Conservation (phyloP, 192 early-diverging fungal species). For the Rhizoclosmatium sp. region DNA sequence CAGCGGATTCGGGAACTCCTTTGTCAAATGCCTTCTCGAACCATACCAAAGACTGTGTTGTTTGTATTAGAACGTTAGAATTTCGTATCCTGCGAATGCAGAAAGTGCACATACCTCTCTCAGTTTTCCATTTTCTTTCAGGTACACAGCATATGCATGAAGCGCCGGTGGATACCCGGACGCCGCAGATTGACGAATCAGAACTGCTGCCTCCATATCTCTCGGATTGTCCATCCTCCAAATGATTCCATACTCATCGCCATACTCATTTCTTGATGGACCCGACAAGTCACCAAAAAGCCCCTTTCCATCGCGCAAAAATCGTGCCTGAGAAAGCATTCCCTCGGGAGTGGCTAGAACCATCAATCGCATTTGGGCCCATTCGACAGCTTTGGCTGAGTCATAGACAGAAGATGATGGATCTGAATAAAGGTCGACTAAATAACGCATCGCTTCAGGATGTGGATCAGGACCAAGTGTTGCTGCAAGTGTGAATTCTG, state of each 20-base stretch:
- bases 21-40: slow-evolving; percentile 26
- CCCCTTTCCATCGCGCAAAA: slow-evolving; percentile 12
- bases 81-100: no score
- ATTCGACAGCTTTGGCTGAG: slow-evolving; percentile 24
- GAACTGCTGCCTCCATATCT: slow-evolving; percentile 29
- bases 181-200: slow-evolving; percentile 26
- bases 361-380: slow-evolving; percentile 25
- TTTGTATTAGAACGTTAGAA: background rate
- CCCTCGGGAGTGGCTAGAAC: slow-evolving; percentile 37
- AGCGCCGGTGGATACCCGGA: slow-evolving; percentile 26
- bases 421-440: background rate
- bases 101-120: no score
- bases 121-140: slow-evolving; percentile 1
- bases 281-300: background rate
- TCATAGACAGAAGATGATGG: background rate
- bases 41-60: slow-evolving; percentile 12
- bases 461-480: slow-evolving; percentile 34
- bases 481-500: slow-evolving; percentile 37
- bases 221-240: slow-evolving; percentile 9
- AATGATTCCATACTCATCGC: background rate
- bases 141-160: slow-evolving; percentile 25
- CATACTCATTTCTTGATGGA: background rate
- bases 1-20: background rate
- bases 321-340: slow-evolving; percentile 34
- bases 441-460: slow-evolving; percentile 22